Conservation (phyloP, 768 basidiomycete species). For the Collybiopsis luxurians region DNA sequence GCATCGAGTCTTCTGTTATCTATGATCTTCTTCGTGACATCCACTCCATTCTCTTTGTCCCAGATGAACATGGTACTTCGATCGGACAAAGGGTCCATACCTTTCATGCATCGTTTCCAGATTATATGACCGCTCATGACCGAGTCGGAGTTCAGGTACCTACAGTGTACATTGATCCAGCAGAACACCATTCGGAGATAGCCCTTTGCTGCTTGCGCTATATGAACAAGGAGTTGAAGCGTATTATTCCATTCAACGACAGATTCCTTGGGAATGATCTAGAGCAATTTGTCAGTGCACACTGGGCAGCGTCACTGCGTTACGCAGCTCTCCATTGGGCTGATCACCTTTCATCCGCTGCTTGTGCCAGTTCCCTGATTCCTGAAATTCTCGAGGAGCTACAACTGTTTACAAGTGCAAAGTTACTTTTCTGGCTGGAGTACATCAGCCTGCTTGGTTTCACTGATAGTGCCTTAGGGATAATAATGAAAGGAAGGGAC, state of each 20-base stretch:
- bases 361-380: too few species aligned
- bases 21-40: background rate
- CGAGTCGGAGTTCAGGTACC: background rate
- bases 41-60: background rate
- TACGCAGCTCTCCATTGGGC: slow-evolving; percentile 2
- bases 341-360: background rate
- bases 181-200: background rate
- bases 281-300: too few species aligned
- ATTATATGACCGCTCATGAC: background rate
- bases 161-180: background rate
- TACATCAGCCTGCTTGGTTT: background rate
- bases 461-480: background rate
- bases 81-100: background rate
- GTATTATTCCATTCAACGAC: background rate
- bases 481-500: background rate
- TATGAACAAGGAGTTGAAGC: slow-evolving; percentile 1
- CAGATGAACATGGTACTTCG: background rate
- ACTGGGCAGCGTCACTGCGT: background rate
- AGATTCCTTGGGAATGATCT: background rate
- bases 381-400: background rate
- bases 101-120: slow-evolving; percentile 1
- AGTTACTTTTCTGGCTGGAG: background rate
- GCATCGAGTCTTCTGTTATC: background rate
- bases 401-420: background rate
- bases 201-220: background rate